Evolutionary conservation across 2,329 filamentous ascomycete species (phyloP).

Genomic region (Colletotrichum limetticola): DNA sequence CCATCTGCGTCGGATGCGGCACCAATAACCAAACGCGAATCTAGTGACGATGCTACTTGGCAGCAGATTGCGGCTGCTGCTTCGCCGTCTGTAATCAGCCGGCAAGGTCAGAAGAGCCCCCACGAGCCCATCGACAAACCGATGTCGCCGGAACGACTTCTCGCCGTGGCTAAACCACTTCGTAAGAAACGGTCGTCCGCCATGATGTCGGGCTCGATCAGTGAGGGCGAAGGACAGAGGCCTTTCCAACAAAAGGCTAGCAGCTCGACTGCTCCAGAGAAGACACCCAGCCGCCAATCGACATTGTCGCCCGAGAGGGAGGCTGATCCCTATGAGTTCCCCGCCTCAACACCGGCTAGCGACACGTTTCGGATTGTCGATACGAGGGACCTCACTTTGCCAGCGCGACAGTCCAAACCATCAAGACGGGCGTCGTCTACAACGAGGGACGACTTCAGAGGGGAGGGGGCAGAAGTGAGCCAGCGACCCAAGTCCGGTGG

Average conservation of each 20-base stretch:
- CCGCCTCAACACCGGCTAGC: constrained; percentile 55
- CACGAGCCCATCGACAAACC: constrained; percentile 58
- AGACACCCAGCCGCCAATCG: neutral
- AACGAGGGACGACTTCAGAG: constrained; percentile 46
- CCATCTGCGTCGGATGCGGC: constrained; percentile 48
- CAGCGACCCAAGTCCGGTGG: constrained; percentile 39
- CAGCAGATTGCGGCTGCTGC: constrained; percentile 41
- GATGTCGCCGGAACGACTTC: constrained; percentile 40
- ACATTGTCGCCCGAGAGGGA: neutral
- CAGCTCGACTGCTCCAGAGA: neutral
- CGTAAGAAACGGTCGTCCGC: constrained; percentile 54
- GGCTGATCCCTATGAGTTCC: constrained; percentile 67
- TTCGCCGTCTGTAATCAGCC: neutral
- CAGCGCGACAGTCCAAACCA: constrained; percentile 46
- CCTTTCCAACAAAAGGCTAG: neutral
- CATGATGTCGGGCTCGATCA: constrained; percentile 32
- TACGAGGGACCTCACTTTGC: constrained; percentile 42
- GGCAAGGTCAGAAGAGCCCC: constrained; percentile 35
- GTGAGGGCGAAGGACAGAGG: constrained; percentile 22
- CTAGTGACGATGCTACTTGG: constrained; percentile 43
- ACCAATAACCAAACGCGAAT: constrained; percentile 47
- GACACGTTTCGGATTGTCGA: constrained; percentile 30
- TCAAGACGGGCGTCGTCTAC: constrained; percentile 53
- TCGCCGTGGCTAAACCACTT: constrained; percentile 49
- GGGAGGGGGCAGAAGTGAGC: constrained; percentile 41